Base-by-base conservation (phyloP, 2,329 filamentous ascomycete genomes). In the Tolypocladium sp. region DNA sequence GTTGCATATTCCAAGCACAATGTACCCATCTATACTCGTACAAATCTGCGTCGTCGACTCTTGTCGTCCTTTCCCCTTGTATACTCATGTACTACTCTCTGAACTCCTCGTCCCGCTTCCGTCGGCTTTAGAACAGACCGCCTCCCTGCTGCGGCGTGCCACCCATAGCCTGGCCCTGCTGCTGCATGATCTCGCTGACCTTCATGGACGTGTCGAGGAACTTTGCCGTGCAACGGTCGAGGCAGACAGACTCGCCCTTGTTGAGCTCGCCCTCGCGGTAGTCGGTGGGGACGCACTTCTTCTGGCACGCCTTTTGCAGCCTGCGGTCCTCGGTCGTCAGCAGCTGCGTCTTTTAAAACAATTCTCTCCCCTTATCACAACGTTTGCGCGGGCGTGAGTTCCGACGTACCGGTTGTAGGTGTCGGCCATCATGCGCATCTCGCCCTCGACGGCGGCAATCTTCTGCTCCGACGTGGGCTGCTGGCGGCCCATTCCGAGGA, bases 151-250 rank as follows among this genome's bases (percentile, higher is more conserved):
- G 66, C 40, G 64, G 62, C 17, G 61, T 63, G 46, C 78, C 82
- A 61, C 86, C 84, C 69, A 84, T 83, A 63, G 84, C 82, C 70
- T 86, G 84, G 55, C 90, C 90, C 76, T 96, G 90, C 64, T 88
- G 86, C 78, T 97, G 92, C 86, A 97, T 92, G 79, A 95, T 91
- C 79, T 97, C 92, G 70, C 90, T 93, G 61, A 97, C 91, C 82
- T 97, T 97, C 81, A 96, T 87, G 76, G 96, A 96, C 70, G 96
- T 92, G 69, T 97, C 93, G 79, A 99, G 97, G 82, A 97, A 99
- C 81, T 99, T 99, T 72, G 90, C 84, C 60, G 95, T 90, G 79
- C 95, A 99, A 71, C 94, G 91, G 79, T 99, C 94, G 68, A 99
- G 87, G 80, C 95, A 99, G 68, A 99, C 94, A 67, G 89, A 92